Conservation (phyloP, 768 basidiomycete genomes). For the Pleurotus platypus region DNA sequence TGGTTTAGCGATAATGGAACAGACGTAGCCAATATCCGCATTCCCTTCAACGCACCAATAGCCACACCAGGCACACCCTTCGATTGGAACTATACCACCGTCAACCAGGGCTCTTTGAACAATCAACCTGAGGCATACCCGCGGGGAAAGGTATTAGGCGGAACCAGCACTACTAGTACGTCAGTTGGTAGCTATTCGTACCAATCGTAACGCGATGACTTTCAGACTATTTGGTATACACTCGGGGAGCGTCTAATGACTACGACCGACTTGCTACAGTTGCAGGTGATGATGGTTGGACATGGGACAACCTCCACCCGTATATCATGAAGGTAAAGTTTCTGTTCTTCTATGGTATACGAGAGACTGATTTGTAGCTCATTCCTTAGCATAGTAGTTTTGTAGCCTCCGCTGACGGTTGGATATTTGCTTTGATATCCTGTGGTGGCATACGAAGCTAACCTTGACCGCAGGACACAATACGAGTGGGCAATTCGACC, state of each 20-base stretch:
- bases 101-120: slow-evolving; percentile 15
- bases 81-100: slow-evolving; percentile 24
- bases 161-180: slow-evolving; percentile 27
- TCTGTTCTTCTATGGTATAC: not conserved
- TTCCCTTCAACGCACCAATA: slow-evolving; percentile 11
- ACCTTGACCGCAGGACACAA: too few species aligned
- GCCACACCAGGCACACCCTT: slow-evolving; percentile 10
- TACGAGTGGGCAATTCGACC: too few species aligned
- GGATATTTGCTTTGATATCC: too few species aligned
- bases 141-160: slow-evolving; percentile 20
- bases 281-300: slow-evolving; percentile 23
- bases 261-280: slow-evolving; percentile 19
- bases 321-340: slow-evolving; percentile 18
- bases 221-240: slow-evolving; percentile 21
- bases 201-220: not conserved
- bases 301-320: slow-evolving; percentile 20
- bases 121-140: slow-evolving; percentile 15
- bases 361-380: too few species aligned
- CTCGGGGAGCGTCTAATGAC: slow-evolving; percentile 21
- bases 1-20: slow-evolving; percentile 11
- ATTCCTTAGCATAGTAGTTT: too few species aligned
- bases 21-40: slow-evolving; percentile 7
- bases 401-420: too few species aligned
- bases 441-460: too few species aligned
- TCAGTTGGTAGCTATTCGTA: not conserved